Base-by-base conservation (phyloP, 2,329 filamentous ascomycete species). In the Fusarium albosuccineum region DNA sequence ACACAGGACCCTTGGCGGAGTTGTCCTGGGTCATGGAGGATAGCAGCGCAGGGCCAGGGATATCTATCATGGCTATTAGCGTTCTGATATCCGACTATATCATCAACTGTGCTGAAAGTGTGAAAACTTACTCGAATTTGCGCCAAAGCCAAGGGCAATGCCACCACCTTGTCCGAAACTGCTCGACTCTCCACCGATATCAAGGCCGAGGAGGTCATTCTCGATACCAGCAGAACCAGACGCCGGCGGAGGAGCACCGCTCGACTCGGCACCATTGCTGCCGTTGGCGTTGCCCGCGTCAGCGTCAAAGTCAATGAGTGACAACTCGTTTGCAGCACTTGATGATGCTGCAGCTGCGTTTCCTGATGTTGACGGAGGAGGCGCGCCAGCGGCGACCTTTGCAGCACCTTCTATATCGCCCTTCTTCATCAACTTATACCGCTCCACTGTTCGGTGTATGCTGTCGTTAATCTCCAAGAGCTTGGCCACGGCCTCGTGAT, bases 381-480 rank as follows among this genome's bases (percentile, higher is more conserved):
- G 85, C 13, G 91, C 94, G 29, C 94, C 93, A 75, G 92, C 90
- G 7, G 93, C 93, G 69, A 98, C 92, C 77, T 89, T 92, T 68
- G 91, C 89, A 14, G 96, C 93, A 10, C 84, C 93, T 70, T 94
- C 93, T 44, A 97, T 78, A 74, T 99, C 94, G 22, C 96, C 96
- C 82, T 96, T 97, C 84, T 97, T 99, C 80, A 98, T 90, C 57
- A 98, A 83, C 84, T 93, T 97, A 79, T 98, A 99, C 68, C 96
- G 86, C 80, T 98, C 93, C 57, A 98, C 93, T 1, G 96, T 99
- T 66, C 95, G 89, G 77, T 98, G 93, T 87, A 99, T 99, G 81
- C 94, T 97, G 79, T 99, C 96, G 77, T 99, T 99, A 75, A 99
- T 98, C 77, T 98, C 94, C 57, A 99, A 86, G 10, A 99, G 85